Evolutionary conservation across 2,329 filamentous ascomycete genomes (phyloP), one percentile per base, ranked within the genome.

Genomic region (Fusarium sp.): DNA sequence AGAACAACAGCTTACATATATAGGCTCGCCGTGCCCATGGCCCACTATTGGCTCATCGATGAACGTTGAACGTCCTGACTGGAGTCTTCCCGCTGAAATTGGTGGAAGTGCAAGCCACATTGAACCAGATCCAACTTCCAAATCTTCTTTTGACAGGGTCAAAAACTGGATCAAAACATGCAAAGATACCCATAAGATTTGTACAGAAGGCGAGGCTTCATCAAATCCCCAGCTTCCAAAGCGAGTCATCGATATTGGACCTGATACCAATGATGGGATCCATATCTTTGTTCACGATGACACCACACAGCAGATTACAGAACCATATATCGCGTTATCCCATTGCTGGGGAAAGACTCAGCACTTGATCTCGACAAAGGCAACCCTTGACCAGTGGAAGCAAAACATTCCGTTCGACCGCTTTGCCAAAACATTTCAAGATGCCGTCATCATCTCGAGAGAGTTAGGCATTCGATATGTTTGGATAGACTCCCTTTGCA

Each of bases 401-500:
- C 44, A 36, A 12, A 74, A 74, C 6, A 77, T 77, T 0, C 73
- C 73, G 1, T 75, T 76, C 10, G 5, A n/a, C 2, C 26, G 44
- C 0, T 68, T 75, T 22, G 63, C 74, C 3, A 59, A 60, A 16
- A 77, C 74, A 1, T 77, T 77, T 5, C 68, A 74, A 38, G 74
- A 77, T 30, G 71, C 74, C 3, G 42, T 76, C 2, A 38, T 28
- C 0, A 72, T 77, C 9, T 68, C 74, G 1, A 71, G 76, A 30
- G 57, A 67, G 5, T 22, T 78, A 5, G 71, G 74, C 2, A 68
- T 78, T 22, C 66, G 35, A 0, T 79, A 79, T 41, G 16, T 78
- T 7, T 79, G 77, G 77, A 78, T 78, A 48, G 77, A 78, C 20
- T 76, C 77, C 0, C 67, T 78, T 3, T 79, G 77, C 8, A 79